Base-by-base conservation (phyloP, 2,329 filamentous ascomycete genomes). In the Colletotrichum aenigma region DNA sequence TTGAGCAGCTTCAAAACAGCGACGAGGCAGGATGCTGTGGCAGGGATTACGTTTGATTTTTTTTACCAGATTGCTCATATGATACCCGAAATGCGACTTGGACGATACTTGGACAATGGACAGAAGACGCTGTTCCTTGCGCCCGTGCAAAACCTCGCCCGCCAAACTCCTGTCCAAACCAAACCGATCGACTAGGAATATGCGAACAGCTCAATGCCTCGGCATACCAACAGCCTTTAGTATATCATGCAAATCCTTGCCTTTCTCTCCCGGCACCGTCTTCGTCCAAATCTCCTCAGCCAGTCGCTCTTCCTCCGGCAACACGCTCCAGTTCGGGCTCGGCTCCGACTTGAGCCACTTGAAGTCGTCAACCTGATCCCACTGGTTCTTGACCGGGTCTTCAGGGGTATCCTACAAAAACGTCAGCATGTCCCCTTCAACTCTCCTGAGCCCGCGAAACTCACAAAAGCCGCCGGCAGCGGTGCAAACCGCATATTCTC, bases 331-430 rank as follows among this genome's bases (percentile, higher is more conserved):
- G 82, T 99, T 96, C 3, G 97, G 97, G 81, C 95, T 98, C 34
- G 92, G 91, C 74, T 94, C 95, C 18, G 91, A 89, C 84, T 96
- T 97, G 77, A 98, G 90, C 97, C 97, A 98, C 85, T 98, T 98
- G 88, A 99, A 99, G 83, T 99, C 97, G 83, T 98, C 95, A 18
- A 98, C 94, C 80, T 97, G 92, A 79, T 96, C 91, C 95, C 95
- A 99, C 80, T 94, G 91, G 82, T 98, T 96, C 74, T 85, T 85
- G 5, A 81, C 78, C 2, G 79, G 70, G 10, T 83, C 79, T 12
- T 81, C 81, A 10, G 82, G 79, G 55, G 83, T 79, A 6, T 77
- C 43, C 30, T 80, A 79, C 64, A 5, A 21, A 77, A 77, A 77
- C 10, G 34, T 82, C 13, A 77, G 65, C 58, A 55, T 21, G 15